phyloP scores from a whole-genome alignment of 2,329 filamentous ascomycete genomes.

The Penicillium expansum region DNA sequence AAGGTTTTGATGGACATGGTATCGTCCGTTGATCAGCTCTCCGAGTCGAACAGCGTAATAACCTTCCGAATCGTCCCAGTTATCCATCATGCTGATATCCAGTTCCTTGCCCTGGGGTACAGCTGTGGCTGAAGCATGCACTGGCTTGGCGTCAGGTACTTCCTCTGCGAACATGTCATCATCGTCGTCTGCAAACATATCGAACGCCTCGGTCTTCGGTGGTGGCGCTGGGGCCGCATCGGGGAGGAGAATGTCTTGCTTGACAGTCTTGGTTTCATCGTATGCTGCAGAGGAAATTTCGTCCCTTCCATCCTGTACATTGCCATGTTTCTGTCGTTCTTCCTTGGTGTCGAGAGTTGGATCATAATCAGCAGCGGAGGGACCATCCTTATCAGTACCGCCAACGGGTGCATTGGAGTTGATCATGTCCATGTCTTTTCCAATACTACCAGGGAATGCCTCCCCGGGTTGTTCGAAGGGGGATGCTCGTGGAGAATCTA shows the following conservation, averaged over 20 bases:
- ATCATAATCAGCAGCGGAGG: constrained; percentile 91
- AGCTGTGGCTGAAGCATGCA: constrained; percentile 50
- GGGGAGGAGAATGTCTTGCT: constrained; percentile 52
- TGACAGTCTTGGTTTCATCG: constrained; percentile 56
- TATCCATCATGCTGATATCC: constrained; percentile 77
- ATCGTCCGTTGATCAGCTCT: constrained; percentile 83
- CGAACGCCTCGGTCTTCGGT: constrained; percentile 53
- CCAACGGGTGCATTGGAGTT: constrained; percentile 48
- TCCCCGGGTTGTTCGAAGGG: constrained; percentile 50
- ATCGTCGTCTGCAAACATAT: constrained; percentile 63
- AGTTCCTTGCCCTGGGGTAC: constrained; percentile 56
- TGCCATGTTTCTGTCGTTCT: constrained; percentile 68
- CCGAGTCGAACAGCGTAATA: constrained; percentile 95
- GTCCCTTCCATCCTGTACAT: constrained; percentile 57
- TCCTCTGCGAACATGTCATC: constrained; percentile 92
- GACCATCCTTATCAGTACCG: constrained; percentile 63
- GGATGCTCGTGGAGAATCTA: constrained; percentile 38
- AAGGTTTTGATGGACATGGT: constrained; percentile 81
- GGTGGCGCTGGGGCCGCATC: constrained; percentile 32
- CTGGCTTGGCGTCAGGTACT: constrained; percentile 47
- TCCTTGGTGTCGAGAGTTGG: constrained; percentile 85
- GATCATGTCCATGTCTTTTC: constrained; percentile 65
- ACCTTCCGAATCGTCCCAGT: constrained; percentile 89
- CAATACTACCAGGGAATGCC: constrained; percentile 59
- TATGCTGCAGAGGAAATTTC: constrained; percentile 56